Conservation (phyloP, 2,329 filamentous ascomycete genomes). For the Xylaria polymorpha region DNA sequence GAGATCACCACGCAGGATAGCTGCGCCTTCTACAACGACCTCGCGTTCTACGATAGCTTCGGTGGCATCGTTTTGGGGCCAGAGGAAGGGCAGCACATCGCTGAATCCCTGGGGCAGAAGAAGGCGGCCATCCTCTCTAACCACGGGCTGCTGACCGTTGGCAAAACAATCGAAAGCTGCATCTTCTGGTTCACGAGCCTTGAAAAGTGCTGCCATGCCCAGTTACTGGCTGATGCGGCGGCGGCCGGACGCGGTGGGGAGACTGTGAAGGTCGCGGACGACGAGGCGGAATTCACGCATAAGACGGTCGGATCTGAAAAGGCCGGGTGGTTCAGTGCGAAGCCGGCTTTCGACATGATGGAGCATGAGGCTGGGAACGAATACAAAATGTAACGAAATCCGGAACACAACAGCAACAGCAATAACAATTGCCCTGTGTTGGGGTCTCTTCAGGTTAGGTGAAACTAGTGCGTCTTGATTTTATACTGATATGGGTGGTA, state of each 20-base stretch:
- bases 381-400: constrained; percentile 41
- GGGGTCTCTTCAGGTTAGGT: background rate
- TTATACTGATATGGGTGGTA: no score
- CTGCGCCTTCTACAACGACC: constrained; percentile 67
- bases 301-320: constrained; percentile 70
- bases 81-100: constrained; percentile 64
- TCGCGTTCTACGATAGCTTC: constrained; percentile 59
- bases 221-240: constrained; percentile 68
- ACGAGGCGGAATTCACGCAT: constrained; percentile 75
- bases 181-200: constrained; percentile 67
- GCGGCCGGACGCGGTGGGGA: constrained; percentile 70
- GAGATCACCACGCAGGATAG: constrained; percentile 75
- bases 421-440: background rate
- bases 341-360: constrained; percentile 75
- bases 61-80: constrained; percentile 64
- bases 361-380: constrained; percentile 42
- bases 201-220: constrained; percentile 61
- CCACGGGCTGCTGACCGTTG: constrained; percentile 65
- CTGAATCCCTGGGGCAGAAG: constrained; percentile 57
- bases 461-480: background rate
- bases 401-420: background rate
- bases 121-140: constrained; percentile 67
- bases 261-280: constrained; percentile 74
- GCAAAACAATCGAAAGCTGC: constrained; percentile 61
- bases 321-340: constrained; percentile 77